These are phyloP conservation scores for Kodamaea hsintzibuensis DNA, from an alignment of 805 yeast genomes.

Conservation along the genomic window DNA sequence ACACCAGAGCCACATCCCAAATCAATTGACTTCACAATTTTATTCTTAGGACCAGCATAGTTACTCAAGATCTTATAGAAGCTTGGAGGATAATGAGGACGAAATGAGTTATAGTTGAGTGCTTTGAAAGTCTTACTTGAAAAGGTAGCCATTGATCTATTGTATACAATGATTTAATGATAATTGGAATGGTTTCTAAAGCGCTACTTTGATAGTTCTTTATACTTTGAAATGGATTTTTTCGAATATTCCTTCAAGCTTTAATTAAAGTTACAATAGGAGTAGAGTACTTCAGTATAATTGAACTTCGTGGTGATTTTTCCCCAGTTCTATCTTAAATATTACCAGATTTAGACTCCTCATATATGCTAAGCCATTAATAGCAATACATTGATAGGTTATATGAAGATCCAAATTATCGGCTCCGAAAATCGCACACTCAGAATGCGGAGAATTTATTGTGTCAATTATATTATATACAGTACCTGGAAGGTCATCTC, in stretches of 20 bases:
- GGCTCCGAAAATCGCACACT: neutral
- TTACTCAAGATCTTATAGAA: slow-evolving; percentile 33
- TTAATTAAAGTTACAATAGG: neutral
- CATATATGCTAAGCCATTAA: neutral
- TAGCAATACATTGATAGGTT: neutral
- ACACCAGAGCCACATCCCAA: slow-evolving; percentile 59
- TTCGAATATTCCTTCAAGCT: neutral
- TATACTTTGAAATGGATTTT: neutral
- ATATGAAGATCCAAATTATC: neutral
- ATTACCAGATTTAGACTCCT: neutral
- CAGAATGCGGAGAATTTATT: neutral
- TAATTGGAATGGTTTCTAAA: no score
- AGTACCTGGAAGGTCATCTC: slow-evolving; percentile 5
- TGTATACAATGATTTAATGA: neutral
- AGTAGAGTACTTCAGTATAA: neutral
- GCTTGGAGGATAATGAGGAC: slow-evolving; percentile 43
- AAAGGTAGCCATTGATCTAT: slow-evolving; percentile 37
- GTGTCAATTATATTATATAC: neutral
- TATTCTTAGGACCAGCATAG: slow-evolving; percentile 19
- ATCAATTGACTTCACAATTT: slow-evolving; percentile 29
- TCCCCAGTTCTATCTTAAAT: neutral
- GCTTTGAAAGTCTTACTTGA: slow-evolving; percentile 34
- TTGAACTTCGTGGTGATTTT: neutral
- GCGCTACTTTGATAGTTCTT: neutral
- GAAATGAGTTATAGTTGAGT: slow-evolving; percentile 36